Evolutionary conservation across 2,329 filamentous ascomycete genomes (phyloP).

Genomic region (Orbilia ellipsospora): DNA sequence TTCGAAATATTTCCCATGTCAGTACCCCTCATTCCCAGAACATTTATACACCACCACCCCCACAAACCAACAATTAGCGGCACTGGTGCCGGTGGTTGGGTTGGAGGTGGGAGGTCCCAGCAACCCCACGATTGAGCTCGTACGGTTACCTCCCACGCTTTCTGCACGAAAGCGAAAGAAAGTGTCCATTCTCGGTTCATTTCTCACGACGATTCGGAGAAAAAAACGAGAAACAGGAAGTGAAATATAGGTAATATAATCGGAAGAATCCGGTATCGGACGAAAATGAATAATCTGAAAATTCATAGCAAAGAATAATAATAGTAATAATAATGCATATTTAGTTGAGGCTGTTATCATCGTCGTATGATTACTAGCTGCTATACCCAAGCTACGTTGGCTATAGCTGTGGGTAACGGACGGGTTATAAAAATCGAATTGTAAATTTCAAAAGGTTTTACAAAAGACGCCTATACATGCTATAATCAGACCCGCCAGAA

Average conservation of each 20-base stretch:
- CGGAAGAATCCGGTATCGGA: constrained; percentile 25
- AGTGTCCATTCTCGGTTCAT: no score
- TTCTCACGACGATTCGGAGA: constrained; percentile 1
- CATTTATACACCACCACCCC: constrained; percentile 19
- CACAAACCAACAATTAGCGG: background rate
- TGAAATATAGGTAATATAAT: background rate
- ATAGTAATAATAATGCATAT: background rate
- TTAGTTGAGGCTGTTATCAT: no score
- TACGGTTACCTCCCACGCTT: constrained; percentile 5
- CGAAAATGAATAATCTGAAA: no score
- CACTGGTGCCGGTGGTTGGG: no score
- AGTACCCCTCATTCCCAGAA: constrained; percentile 18
- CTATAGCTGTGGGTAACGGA: background rate
- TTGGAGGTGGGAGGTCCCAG: background rate
- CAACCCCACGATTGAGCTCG: constrained; percentile 21
- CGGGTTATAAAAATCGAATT: constrained; percentile 7
- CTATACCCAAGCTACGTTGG: no score
- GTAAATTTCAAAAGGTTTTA: constrained; percentile 21
- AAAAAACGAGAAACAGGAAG: background rate
- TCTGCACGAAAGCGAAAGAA: no score
- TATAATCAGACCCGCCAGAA: constrained; percentile 48
- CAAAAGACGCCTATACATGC: constrained; percentile 52
- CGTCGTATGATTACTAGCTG: background rate
- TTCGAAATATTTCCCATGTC: no score
- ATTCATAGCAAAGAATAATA: no score